Evolutionary conservation across 1,284 basidiomycete species (phyloP).

Genomic region (Heimioporus retisporus): DNA sequence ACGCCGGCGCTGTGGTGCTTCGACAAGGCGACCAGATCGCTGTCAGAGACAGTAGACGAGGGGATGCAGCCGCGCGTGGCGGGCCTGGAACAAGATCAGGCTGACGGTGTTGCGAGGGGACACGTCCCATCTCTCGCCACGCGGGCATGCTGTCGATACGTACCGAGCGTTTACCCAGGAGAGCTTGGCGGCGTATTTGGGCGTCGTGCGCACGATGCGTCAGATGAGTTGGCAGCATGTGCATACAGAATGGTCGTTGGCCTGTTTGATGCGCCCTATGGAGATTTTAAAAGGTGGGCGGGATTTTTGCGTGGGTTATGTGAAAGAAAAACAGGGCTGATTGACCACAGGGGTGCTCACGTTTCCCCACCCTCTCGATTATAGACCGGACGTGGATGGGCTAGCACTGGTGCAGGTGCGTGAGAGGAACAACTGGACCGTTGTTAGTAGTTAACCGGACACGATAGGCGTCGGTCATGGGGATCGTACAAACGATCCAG

Average conservation of each 20-base stretch:
- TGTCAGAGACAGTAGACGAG: slow-evolving; percentile 51
- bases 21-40: slow-evolving; percentile 78
- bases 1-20: slow-evolving; percentile 86
- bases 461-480: slow-evolving; percentile 72
- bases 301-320: background rate
- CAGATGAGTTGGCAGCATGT: slow-evolving; percentile 58
- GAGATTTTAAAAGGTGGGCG: slow-evolving; percentile 76
- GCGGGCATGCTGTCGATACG: slow-evolving; percentile 29
- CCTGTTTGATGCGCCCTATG: slow-evolving; percentile 76
- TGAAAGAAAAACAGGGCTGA: no score
- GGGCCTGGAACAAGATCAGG: slow-evolving; percentile 77
- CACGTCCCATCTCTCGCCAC: slow-evolving; percentile 32
- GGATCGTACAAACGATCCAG: slow-evolving; percentile 76
- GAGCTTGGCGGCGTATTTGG: slow-evolving; percentile 84
- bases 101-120: slow-evolving; percentile 54
- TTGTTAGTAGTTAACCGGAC: slow-evolving; percentile 4
- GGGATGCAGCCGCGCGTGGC: slow-evolving; percentile 68
- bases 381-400: slow-evolving; percentile 87
- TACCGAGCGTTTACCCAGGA: slow-evolving; percentile 84
- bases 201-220: slow-evolving; percentile 74
- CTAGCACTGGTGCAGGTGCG: slow-evolving; percentile 87
- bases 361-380: slow-evolving; percentile 87
- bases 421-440: background rate
- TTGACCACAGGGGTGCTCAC: slow-evolving; percentile 71
- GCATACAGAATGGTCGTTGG: slow-evolving; percentile 70